Evolutionary conservation across 2,329 filamentous ascomycete species (phyloP).

Genomic region (Coniochaeta sp.): DNA sequence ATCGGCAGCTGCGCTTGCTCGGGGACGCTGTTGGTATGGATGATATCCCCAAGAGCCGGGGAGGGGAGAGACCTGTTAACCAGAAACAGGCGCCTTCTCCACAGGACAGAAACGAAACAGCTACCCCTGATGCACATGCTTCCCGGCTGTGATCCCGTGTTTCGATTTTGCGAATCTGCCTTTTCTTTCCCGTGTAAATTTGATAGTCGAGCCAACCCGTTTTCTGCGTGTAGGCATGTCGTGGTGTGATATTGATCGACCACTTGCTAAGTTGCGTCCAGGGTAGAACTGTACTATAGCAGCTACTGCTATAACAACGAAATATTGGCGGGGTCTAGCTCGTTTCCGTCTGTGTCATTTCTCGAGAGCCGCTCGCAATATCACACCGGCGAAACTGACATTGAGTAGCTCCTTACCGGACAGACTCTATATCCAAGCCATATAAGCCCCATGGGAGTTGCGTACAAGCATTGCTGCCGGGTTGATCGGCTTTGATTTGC

Average conservation of each 20-base stretch:
- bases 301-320: background rate
- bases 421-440: background rate
- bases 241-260: background rate
- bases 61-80: background rate
- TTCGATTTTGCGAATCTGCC: background rate
- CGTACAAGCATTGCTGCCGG: background rate
- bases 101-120: background rate
- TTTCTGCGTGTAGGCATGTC: background rate
- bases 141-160: background rate
- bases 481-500: background rate
- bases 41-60: background rate
- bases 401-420: background rate
- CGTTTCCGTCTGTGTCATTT: background rate
- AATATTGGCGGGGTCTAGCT: background rate
- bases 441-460: background rate
- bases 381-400: background rate
- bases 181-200: background rate
- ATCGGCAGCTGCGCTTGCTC: background rate
- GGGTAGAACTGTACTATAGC: background rate
- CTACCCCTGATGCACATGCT: background rate
- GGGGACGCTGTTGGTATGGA: background rate
- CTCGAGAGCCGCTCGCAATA: background rate
- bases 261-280: background rate
- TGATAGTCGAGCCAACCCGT: background rate
- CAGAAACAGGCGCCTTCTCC: background rate